Percentiles rank a stretch among this genome's conserved stretches.
phyloP scores from a whole-genome alignment of 208 protist species.

The Phytomonas sp. region DNA sequence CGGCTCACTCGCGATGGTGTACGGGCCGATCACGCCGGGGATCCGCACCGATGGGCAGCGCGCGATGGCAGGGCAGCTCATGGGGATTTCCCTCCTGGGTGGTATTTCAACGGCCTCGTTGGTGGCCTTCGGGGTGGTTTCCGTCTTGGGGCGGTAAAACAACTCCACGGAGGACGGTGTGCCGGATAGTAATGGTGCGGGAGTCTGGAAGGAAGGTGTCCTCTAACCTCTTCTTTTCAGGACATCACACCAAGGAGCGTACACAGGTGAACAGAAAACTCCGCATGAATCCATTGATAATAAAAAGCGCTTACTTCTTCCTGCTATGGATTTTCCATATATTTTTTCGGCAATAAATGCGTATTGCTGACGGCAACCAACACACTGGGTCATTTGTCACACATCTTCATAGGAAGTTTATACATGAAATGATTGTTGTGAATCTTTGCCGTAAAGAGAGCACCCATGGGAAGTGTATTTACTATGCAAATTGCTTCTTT shows the following conservation, averaged over 20 bases:
- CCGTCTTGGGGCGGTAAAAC: too few relatives aligned
- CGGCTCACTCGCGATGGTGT: slow-evolving; percentile 67
- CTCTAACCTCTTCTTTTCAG: background rate
- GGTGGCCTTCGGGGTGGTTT: slow-evolving; percentile 55
- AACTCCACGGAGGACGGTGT: background rate
- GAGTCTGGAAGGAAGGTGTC: background rate
- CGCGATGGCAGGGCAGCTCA: slow-evolving; percentile 73
- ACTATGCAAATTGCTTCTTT: too few relatives aligned
- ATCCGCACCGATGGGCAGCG: slow-evolving; percentile 60
- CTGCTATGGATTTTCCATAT: background rate
- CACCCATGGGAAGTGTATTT: too few relatives aligned
- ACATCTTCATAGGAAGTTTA: too few relatives aligned
- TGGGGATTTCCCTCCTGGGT: slow-evolving; percentile 62
- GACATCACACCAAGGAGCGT: too few relatives aligned
- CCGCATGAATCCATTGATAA: too few relatives aligned
- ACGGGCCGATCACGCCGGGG: slow-evolving; percentile 38
- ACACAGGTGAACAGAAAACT: too few relatives aligned
- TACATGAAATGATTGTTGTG: too few relatives aligned
- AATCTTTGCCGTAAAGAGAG: too few relatives aligned
- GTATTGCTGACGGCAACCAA: too few relatives aligned
- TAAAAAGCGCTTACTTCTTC: background rate
- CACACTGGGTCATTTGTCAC: too few relatives aligned
- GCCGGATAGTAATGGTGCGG: background rate
- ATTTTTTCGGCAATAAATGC: background rate
- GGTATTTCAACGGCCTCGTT: slow-evolving; percentile 49